Base-by-base conservation (phyloP, 352 stramenopile genomes). In the Globisporangium iwayamae region DNA sequence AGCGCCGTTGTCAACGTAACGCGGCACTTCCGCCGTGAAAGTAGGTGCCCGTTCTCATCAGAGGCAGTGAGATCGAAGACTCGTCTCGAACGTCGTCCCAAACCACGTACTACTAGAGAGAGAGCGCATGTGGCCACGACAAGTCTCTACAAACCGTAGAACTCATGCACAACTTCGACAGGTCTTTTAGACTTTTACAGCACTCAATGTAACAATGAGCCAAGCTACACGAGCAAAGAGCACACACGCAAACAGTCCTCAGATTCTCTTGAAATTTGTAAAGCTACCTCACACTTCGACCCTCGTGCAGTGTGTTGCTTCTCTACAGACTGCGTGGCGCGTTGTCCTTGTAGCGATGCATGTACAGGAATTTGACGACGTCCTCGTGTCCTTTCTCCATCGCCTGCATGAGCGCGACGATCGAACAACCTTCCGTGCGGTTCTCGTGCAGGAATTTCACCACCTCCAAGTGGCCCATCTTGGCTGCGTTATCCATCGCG, bases 351-450 rank as follows among this genome's bases (percentile, higher is more conserved):
- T 63, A 63, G 11, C 62, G 62, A 30, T 67, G 54, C 22, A 51
- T 34, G 43, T 67, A 63, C n/a, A 67, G 53, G 32, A 67, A 67
- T 45, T 67, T 62, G 25, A 67, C 54, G 53, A 67, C 50, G 25
- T 67, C 62, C 13, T 60, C 45, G 20, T 67, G 55, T 1, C 54
- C 53, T 14, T 64, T 47, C 43, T 56, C 34, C 28, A 57, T 57
- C 28, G 62, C 62, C 41, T 56, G 55, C 28, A 51, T 56, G 10
- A 67, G 45, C 41, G 62, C 62, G 7, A 60, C 60, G 41, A 60
- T 36, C 25, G 50, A 60, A 41, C 62, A 67, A 16, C 62, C 62
- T 20, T 67, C 62, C 0, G 39, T 63, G 8, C 62, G 55, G 0
- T 67, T 53, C 34, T 62, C 55, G 25, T 67, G 52, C 13, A 67